phyloP scores from a whole-genome alignment of 805 yeast species.

The Candida pini region DNA sequence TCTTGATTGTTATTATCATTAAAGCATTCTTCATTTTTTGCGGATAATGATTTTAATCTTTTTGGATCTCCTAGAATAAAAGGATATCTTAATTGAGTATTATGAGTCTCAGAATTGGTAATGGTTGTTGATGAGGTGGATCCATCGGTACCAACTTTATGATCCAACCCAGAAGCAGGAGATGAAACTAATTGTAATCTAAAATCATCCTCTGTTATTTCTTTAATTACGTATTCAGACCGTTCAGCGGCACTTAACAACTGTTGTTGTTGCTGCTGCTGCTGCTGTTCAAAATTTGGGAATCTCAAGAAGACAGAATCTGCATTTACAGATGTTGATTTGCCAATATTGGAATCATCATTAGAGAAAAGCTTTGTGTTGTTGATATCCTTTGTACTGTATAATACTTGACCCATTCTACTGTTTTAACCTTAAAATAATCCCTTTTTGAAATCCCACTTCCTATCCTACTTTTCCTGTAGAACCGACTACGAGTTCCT shows the following conservation, averaged over 20 bases:
- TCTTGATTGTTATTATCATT: background rate
- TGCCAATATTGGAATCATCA: constrained; percentile 13
- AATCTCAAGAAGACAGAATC: background rate
- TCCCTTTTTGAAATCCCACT: background rate
- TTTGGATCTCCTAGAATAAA: constrained; percentile 1
- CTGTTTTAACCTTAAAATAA: background rate
- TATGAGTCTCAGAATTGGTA: background rate
- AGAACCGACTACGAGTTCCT: too few species aligned
- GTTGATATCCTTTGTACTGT: constrained; percentile 9
- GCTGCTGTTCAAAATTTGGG: background rate
- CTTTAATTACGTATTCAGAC: background rate
- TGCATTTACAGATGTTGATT: background rate
- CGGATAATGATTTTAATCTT: background rate
- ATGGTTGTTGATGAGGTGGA: too few species aligned
- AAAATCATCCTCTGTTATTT: background rate
- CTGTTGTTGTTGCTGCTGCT: background rate
- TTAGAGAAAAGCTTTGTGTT: constrained; percentile 14
- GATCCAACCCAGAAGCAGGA: too few species aligned
- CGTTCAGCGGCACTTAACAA: background rate
- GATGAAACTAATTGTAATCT: too few species aligned
- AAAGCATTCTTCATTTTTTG: background rate
- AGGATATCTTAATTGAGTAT: constrained; percentile 1
- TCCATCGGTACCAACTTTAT: too few species aligned
- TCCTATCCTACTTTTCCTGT: too few species aligned
- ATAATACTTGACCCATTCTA: background rate